phyloP scores from a whole-genome alignment of 2,329 filamentous ascomycete species.

The Fusarium lateritium region DNA sequence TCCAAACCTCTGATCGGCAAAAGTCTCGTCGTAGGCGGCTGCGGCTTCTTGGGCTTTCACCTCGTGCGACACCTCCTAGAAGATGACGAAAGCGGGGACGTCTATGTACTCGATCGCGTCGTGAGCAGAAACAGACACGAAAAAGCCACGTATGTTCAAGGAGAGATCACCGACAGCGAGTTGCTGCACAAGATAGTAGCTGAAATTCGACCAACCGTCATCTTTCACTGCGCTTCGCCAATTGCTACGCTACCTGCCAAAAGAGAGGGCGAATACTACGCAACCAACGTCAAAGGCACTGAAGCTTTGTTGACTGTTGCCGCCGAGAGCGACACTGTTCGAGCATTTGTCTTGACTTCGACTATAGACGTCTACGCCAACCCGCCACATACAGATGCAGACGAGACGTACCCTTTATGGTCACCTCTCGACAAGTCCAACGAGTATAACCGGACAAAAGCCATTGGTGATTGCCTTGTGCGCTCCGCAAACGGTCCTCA shows the following conservation, averaged over 20 bases:
- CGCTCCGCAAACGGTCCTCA: constrained; percentile 47
- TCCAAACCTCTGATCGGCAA: not conserved
- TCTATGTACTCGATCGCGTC: constrained; percentile 52
- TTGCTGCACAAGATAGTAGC: constrained; percentile 35
- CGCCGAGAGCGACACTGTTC: constrained; percentile 30
- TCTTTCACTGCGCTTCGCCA: constrained; percentile 55
- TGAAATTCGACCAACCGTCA: constrained; percentile 45
- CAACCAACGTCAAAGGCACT: constrained; percentile 54
- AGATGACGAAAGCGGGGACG: constrained; percentile 36
- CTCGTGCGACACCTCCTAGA: constrained; percentile 49
- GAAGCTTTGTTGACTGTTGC: constrained; percentile 47
- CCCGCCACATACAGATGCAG: constrained; percentile 42
- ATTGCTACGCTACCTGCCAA: constrained; percentile 41
- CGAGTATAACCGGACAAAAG: constrained; percentile 53
- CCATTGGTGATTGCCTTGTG: constrained; percentile 51
- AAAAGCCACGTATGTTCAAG: constrained; percentile 46
- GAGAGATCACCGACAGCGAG: constrained; percentile 46
- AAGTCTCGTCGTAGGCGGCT: constrained; percentile 51
- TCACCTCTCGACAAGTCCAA: constrained; percentile 40
- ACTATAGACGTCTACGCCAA: constrained; percentile 50
- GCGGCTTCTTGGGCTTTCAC: constrained; percentile 54
- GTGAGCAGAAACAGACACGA: constrained; percentile 44
- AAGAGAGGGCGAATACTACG: constrained; percentile 38
- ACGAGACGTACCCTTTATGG: constrained; percentile 48
- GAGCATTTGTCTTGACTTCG: constrained; percentile 54